Conservation (phyloP, 2,329 filamentous ascomycete species). For the Metarhizium sp. region DNA sequence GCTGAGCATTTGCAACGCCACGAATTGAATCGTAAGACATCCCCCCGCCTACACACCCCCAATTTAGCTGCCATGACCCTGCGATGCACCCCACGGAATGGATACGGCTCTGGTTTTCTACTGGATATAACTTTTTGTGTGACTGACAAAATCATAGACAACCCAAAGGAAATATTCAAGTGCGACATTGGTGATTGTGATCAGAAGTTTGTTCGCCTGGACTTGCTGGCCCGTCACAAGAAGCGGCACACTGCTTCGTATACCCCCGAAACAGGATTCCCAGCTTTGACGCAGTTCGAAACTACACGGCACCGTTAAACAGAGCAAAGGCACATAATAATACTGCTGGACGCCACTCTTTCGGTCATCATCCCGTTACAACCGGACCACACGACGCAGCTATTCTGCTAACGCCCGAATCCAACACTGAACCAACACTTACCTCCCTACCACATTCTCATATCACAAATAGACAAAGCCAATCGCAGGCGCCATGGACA, state of each 20-base stretch:
- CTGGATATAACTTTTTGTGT: too few relatives aligned
- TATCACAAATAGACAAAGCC: background rate
- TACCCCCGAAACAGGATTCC: constrained; percentile 38
- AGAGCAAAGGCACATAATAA: background rate
- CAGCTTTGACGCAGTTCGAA: constrained; percentile 32
- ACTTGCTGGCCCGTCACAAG: constrained; percentile 61
- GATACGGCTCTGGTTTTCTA: background rate
- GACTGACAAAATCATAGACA: constrained; percentile 40
- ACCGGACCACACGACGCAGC: constrained; percentile 35
- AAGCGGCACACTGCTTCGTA: constrained; percentile 53
- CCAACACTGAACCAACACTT: constrained; percentile 19
- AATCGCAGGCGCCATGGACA: constrained; percentile 13
- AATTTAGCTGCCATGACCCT: constrained; percentile 8
- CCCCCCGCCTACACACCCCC: constrained; percentile 1
- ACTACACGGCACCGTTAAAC: constrained; percentile 5
- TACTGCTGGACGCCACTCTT: background rate
- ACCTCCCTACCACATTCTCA: constrained; percentile 14
- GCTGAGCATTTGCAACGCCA: constrained; percentile 76
- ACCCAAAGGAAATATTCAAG: constrained; percentile 68
- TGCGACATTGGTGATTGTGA: constrained; percentile 69
- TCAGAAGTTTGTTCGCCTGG: constrained; percentile 69
- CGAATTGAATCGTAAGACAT: constrained; percentile 65
- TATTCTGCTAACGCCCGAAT: constrained; percentile 34
- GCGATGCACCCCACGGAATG: background rate
- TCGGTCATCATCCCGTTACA: constrained; percentile 9